A percentile compares a stretch with the other conserved stretches of the same genome.
Evolutionary conservation across 495 filamentous ascomycete species (phyloP).

Genomic region (Recurvomyces mirabilis): DNA sequence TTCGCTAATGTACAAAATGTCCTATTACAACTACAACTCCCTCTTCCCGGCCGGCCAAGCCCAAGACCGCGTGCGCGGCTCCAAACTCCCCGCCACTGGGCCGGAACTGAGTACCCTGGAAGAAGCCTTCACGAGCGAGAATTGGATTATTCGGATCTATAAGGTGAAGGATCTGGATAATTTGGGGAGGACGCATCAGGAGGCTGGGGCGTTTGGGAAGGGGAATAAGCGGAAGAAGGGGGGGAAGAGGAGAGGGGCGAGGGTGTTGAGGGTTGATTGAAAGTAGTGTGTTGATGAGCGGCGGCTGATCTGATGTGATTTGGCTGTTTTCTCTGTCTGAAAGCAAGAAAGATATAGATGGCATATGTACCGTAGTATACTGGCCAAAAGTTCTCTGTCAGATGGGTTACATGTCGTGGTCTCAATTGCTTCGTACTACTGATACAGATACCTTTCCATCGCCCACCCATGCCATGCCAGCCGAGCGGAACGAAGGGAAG

Average conservation of each 20-base stretch:
- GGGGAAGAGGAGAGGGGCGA: conserved; percentile 64
- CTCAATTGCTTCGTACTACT: too few relatives aligned
- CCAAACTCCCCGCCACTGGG: conserved; percentile 69
- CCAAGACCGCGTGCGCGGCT: conserved; percentile 76
- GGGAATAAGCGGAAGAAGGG: conserved; percentile 91
- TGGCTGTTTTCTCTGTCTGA: too few relatives aligned
- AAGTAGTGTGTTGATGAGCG: too few relatives aligned
- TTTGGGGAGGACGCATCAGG: conserved; percentile 76
- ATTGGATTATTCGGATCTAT: conserved; percentile 99
- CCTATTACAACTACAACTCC: conserved; percentile 91
- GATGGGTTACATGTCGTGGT: too few relatives aligned
- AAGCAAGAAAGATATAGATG: too few relatives aligned
- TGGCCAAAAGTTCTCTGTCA: too few relatives aligned
- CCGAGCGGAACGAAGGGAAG: too few relatives aligned
- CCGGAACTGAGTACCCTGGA: conserved; percentile 82
- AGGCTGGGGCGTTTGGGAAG: conserved; percentile 76
- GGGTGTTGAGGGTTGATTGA: conserved; percentile 72
- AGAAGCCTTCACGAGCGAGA: conserved; percentile 97
- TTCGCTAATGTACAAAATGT: conserved; percentile 99
- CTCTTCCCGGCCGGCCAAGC: conserved; percentile 91
- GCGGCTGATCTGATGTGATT: too few relatives aligned
- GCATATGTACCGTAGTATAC: too few relatives aligned
- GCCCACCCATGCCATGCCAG: too few relatives aligned
- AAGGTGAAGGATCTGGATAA: conserved; percentile 99
- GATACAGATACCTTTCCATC: too few relatives aligned